A percentile compares a stretch with the other conserved stretches of the same genome.
phyloP scores from a whole-genome alignment of 805 yeast genomes.

The Starmera quercuum region DNA sequence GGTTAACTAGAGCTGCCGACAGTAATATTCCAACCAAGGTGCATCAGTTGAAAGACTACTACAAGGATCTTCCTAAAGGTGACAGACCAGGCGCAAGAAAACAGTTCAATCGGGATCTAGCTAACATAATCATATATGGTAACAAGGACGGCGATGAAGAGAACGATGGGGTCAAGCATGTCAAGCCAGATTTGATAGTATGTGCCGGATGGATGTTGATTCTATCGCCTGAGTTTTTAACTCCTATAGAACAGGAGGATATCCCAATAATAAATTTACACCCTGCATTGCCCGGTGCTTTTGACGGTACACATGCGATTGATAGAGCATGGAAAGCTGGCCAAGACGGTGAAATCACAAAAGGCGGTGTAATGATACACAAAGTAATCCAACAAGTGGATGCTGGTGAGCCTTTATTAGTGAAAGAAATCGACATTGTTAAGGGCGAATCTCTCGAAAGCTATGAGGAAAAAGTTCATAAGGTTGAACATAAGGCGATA shows the following conservation, averaged over 20 bases:
- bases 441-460: conserved; percentile 72
- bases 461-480: conserved; percentile 80
- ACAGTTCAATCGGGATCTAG: conserved; percentile 71
- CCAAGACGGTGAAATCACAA: conserved; percentile 65
- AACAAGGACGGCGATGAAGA: conserved; percentile 26
- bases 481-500: conserved; percentile 80
- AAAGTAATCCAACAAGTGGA: conserved; percentile 95
- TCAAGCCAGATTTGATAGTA: conserved; percentile 72
- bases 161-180: conserved; percentile 10
- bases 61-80: conserved; percentile 66
- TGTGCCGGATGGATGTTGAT: conserved; percentile 99
- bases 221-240: conserved; percentile 67
- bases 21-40: conserved; percentile 64
- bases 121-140: conserved; percentile 53
- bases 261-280: conserved; percentile 88
- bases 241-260: conserved; percentile 49
- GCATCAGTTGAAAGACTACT: conserved; percentile 68
- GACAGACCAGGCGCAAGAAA: conserved; percentile 57
- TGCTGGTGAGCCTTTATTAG: conserved; percentile 82
- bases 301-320: conserved; percentile 95
- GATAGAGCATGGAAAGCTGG: conserved; percentile 96
- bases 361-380: conserved; percentile 95
- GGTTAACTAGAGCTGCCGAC: conserved; percentile 68
- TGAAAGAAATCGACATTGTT: conserved; percentile 64
- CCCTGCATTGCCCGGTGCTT: conserved; percentile 95